phyloP scores from a whole-genome alignment of 139 green algal genomes.

The Yamagishiella unicocca region DNA sequence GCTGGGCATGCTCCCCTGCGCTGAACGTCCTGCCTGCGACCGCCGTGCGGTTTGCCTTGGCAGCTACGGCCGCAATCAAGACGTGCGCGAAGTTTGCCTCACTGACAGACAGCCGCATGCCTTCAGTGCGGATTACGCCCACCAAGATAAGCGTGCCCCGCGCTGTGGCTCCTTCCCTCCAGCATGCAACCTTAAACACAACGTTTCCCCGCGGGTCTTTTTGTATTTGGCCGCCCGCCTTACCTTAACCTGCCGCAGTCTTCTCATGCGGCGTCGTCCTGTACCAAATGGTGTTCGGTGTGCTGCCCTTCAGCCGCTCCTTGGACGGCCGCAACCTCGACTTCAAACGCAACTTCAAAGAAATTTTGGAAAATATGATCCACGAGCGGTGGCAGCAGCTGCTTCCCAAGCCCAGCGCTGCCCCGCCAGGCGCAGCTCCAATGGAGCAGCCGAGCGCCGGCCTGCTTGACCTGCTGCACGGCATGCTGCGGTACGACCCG shows the following conservation, averaged over 20 bases:
- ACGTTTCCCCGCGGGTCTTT: no score
- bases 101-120: no score
- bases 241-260: neutral
- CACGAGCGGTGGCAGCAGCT: neutral
- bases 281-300: slow-evolving; percentile 36
- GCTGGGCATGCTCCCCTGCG: no score
- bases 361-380: slow-evolving; percentile 18
- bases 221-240: no score
- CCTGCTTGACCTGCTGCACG: slow-evolving; percentile 59
- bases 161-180: no score
- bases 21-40: no score
- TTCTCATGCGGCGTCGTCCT: slow-evolving; percentile 40
- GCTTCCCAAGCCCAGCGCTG: neutral
- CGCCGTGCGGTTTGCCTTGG: no score
- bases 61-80: no score
- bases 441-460: slow-evolving; percentile 16
- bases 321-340: neutral
- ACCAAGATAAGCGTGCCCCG: no score
- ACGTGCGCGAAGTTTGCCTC: no score
- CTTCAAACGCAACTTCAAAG: neutral
- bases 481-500: slow-evolving; percentile 62
- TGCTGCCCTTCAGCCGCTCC: slow-evolving; percentile 24
- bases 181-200: no score
- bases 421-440: neutral
- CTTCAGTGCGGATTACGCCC: no score